Evolutionary conservation across 495 filamentous ascomycete species (phyloP).

Genomic region (Penicillium steckii): DNA sequence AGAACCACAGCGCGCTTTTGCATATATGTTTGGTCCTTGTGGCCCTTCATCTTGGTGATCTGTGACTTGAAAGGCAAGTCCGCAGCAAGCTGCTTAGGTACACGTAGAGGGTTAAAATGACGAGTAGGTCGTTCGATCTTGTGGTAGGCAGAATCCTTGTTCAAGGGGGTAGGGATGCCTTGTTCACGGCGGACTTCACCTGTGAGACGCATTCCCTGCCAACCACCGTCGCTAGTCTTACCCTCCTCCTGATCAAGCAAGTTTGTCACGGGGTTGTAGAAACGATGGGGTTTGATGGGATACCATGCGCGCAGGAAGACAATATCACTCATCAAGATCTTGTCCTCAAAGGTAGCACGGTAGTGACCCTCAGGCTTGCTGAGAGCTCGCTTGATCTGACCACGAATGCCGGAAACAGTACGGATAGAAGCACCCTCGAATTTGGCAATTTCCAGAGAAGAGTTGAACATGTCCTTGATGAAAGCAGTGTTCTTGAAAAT

Average conservation of each 20-base stretch:
- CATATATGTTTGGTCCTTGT: constrained; percentile 82
- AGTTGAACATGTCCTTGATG: constrained; percentile 98
- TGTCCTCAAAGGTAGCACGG: constrained; percentile 97
- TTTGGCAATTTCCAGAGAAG: constrained; percentile 89
- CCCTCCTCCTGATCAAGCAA: constrained; percentile 57
- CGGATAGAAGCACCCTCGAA: constrained; percentile 95
- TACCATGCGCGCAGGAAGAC: constrained; percentile 97
- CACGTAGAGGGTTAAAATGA: constrained; percentile 91
- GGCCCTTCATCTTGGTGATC: constrained; percentile 75
- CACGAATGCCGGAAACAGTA: constrained; percentile 91
- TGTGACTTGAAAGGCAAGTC: constrained; percentile 92
- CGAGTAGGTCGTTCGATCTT: constrained; percentile 75
- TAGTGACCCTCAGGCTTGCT: constrained; percentile 92
- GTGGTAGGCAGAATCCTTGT: constrained; percentile 79
- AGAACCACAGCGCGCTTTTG: constrained; percentile 90
- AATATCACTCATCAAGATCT: constrained; percentile 93
- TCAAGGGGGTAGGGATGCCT: constrained; percentile 70
- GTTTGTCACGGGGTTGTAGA: constrained; percentile 96
- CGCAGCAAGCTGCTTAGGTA: constrained; percentile 79
- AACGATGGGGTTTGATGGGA: constrained; percentile 87
- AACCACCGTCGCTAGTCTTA: constrained; percentile 44
- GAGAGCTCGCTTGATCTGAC: constrained; percentile 93
- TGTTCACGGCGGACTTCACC: constrained; percentile 82
- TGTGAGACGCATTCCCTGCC: constrained; percentile 91
- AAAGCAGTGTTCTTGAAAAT: constrained; percentile 99